phyloP scores from a whole-genome alignment of 1,284 basidiomycete genomes.

The Trametes polyzona region DNA sequence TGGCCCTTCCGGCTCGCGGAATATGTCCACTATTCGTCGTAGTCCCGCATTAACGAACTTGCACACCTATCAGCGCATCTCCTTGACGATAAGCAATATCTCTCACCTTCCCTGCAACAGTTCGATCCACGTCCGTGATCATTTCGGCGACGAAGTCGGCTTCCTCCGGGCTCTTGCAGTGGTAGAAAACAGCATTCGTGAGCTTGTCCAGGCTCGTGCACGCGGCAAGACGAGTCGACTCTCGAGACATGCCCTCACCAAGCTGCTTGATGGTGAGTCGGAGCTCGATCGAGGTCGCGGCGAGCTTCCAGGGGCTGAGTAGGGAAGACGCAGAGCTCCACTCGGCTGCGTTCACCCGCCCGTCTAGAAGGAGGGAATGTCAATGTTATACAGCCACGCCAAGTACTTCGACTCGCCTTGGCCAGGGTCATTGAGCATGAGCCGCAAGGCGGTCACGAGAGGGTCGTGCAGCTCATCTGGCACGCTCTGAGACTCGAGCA shows the following conservation, averaged over 20 bases:
- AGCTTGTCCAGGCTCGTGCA: constrained; percentile 64
- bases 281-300: constrained; percentile 76
- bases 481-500: constrained; percentile 53
- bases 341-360: constrained; percentile 54
- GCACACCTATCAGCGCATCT: neutral
- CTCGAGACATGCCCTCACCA: constrained; percentile 62
- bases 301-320: constrained; percentile 81
- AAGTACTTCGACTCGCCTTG: constrained; percentile 14
- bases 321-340: constrained; percentile 65
- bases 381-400: too few relatives aligned
- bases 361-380: constrained; percentile 19
- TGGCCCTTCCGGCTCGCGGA: constrained; percentile 42
- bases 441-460: constrained; percentile 65
- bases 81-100: neutral
- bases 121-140: constrained; percentile 65
- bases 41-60: constrained; percentile 80
- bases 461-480: constrained; percentile 59
- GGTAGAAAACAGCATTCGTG: constrained; percentile 66
- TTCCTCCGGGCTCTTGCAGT: constrained; percentile 73
- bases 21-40: constrained; percentile 61
- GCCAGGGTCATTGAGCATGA: constrained; percentile 61
- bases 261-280: constrained; percentile 75
- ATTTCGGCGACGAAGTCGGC: constrained; percentile 81
- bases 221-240: constrained; percentile 54
- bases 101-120: constrained; percentile 68